Evolutionary conservation across 805 yeast genomes (phyloP).

Genomic region (Kluyveromyces siamensis): DNA sequence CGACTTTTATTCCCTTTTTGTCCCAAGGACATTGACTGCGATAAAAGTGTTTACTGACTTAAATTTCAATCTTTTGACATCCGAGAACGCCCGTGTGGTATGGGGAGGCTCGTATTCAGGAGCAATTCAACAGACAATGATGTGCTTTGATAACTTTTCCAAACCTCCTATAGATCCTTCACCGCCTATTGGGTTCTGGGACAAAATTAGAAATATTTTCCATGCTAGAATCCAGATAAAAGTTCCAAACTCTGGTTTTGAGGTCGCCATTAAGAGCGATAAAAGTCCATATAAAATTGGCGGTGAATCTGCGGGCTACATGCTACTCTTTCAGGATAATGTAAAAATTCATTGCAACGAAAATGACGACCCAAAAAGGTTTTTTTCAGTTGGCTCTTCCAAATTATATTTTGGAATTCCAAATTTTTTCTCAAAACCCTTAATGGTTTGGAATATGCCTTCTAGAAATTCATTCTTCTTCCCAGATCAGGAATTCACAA

Average conservation of each 20-base stretch:
- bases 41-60: constrained; percentile 64
- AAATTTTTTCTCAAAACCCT: constrained; percentile 49
- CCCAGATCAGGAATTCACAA: constrained; percentile 33
- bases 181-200: constrained; percentile 85
- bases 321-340: constrained; percentile 58
- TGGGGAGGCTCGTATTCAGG: constrained; percentile 87
- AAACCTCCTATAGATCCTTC: constrained; percentile 90
- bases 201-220: constrained; percentile 63
- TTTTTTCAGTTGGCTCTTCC: constrained; percentile 55
- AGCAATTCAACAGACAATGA: constrained; percentile 71
- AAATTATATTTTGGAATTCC: constrained; percentile 67
- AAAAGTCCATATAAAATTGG: constrained; percentile 69
- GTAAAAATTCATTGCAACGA: constrained; percentile 56
- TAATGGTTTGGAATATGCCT: constrained; percentile 51
- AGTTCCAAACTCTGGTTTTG: constrained; percentile 44
- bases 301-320: constrained; percentile 64
- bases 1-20: constrained; percentile 44
- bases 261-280: constrained; percentile 62
- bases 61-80: constrained; percentile 44
- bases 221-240: constrained; percentile 60
- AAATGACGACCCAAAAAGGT: constrained; percentile 56
- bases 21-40: constrained; percentile 69
- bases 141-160: constrained; percentile 71
- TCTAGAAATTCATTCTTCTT: constrained; percentile 37
- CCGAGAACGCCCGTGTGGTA: constrained; percentile 52